These are phyloP conservation scores for Lasiosphaeria ovina DNA, from an alignment of 495 filamentous ascomycete species.

Conservation along the genomic window DNA sequence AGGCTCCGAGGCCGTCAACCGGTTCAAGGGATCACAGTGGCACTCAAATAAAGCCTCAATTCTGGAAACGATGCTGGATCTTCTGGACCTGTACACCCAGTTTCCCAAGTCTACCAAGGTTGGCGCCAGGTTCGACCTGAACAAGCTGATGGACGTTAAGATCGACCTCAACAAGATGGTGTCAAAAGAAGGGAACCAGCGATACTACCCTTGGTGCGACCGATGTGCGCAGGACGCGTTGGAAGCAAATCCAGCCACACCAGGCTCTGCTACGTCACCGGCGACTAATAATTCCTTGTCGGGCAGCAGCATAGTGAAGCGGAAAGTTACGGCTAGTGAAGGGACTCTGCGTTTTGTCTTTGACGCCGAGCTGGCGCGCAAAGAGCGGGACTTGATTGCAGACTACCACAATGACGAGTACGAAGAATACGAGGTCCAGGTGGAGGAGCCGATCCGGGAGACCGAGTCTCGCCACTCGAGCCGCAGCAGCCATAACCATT, in stretches of 20 bases:
- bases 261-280: constrained; percentile 37
- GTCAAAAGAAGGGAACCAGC: constrained; percentile 33
- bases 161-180: constrained; percentile 81
- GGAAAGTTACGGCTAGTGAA: constrained; percentile 57
- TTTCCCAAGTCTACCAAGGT: constrained; percentile 69
- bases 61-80: constrained; percentile 81
- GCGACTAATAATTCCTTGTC: constrained; percentile 33
- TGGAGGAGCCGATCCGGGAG: constrained; percentile 51
- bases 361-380: constrained; percentile 69
- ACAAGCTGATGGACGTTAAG: constrained; percentile 77
- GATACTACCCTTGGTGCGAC: constrained; percentile 42
- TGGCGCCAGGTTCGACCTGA: constrained; percentile 65
- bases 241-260: constrained; percentile 33
- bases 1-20: constrained; percentile 42
- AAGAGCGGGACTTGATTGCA: constrained; percentile 65
- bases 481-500: constrained; percentile 10
- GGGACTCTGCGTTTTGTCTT: constrained; percentile 90
- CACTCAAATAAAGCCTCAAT: constrained; percentile 65
- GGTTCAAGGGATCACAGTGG: constrained; percentile 44
- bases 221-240: constrained; percentile 39
- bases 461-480: constrained; percentile 28
- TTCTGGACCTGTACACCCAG: constrained; percentile 83
- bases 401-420: constrained; percentile 71
- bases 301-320: constrained; percentile 37
- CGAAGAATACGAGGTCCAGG: constrained; percentile 71